Conservation (phyloP, 2,329 filamentous ascomycete species). For the Epichloe glyceriae region DNA sequence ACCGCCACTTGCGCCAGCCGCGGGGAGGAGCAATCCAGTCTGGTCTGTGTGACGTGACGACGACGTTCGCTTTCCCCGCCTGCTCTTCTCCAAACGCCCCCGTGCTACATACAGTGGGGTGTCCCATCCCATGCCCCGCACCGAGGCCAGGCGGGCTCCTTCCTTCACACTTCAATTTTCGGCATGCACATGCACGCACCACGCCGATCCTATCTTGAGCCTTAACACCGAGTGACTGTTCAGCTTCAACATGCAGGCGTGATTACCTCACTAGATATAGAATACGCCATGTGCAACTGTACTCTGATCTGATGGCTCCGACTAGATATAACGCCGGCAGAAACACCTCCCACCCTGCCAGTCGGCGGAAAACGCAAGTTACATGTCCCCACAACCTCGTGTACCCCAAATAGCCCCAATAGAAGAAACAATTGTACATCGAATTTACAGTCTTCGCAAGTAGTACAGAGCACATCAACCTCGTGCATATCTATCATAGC, state of each 20-base stretch:
- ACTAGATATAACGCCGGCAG: no score
- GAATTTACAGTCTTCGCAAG: no score
- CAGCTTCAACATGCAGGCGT: not conserved
- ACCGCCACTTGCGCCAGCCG: not conserved
- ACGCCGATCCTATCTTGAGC: not conserved
- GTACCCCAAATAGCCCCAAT: no score
- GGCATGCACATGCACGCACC: not conserved
- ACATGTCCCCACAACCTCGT: no score
- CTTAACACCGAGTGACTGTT: not conserved
- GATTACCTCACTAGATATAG: no score
- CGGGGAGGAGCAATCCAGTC: not conserved
- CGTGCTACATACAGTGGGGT: not conserved
- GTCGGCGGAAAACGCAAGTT: no score
- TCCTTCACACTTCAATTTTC: no score
- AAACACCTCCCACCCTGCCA: no score
- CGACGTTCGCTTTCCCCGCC: not conserved
- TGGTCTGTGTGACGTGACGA: not conserved
- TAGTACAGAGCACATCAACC: not conserved
- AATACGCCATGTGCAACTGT: no score
- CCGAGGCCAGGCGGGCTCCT: not conserved
- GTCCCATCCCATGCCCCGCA: not conserved
- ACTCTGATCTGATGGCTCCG: no score
- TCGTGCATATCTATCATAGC: slow-evolving; percentile 6
- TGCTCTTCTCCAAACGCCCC: not conserved
- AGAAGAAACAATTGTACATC: no score